Percentiles rank a stretch among this genome's conserved stretches.
These are phyloP conservation scores for Cryptosporidium viatorum DNA, from an alignment of 169 alveolate genomes.

Conservation along the genomic window DNA sequence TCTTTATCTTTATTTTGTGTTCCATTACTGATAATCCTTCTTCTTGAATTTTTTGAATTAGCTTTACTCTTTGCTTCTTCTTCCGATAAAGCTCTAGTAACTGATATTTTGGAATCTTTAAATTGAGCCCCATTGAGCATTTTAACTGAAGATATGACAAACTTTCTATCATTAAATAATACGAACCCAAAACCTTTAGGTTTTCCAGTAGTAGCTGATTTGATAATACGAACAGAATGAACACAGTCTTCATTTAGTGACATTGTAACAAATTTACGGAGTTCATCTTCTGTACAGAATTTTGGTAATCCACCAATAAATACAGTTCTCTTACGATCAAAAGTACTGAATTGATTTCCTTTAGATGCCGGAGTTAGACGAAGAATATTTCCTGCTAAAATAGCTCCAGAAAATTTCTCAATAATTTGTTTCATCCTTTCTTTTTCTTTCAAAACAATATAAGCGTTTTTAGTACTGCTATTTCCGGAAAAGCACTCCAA, in stretches of 20 bases:
- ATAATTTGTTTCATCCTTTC: slow-evolving; percentile 13
- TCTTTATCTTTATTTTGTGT: neutral
- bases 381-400: slow-evolving; percentile 36
- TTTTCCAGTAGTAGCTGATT: slow-evolving; percentile 51
- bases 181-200: slow-evolving; percentile 73
- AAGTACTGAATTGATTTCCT: slow-evolving; percentile 62
- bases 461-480: slow-evolving; percentile 52
- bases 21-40: neutral
- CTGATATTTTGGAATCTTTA: slow-evolving; percentile 3
- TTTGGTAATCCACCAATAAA: slow-evolving; percentile 65
- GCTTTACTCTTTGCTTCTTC: slow-evolving; percentile 27
- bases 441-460: slow-evolving; percentile 39
- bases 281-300: slow-evolving; percentile 70
- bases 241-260: slow-evolving; percentile 47
- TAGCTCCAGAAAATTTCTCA: slow-evolving; percentile 33
- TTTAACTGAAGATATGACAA: slow-evolving; percentile 23
- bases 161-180: slow-evolving; percentile 66
- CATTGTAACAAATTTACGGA: slow-evolving; percentile 33
- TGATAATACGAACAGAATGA: slow-evolving; percentile 38
- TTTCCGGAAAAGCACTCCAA: slow-evolving; percentile 69
- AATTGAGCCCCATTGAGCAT: slow-evolving; percentile 16
- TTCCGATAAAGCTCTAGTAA: slow-evolving; percentile 60
- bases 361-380: slow-evolving; percentile 67
- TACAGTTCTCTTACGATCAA: slow-evolving; percentile 63
- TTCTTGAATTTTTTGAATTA: neutral